Conservation (phyloP, 1,284 basidiomycete genomes). For the Hymenochaete sp. region DNA sequence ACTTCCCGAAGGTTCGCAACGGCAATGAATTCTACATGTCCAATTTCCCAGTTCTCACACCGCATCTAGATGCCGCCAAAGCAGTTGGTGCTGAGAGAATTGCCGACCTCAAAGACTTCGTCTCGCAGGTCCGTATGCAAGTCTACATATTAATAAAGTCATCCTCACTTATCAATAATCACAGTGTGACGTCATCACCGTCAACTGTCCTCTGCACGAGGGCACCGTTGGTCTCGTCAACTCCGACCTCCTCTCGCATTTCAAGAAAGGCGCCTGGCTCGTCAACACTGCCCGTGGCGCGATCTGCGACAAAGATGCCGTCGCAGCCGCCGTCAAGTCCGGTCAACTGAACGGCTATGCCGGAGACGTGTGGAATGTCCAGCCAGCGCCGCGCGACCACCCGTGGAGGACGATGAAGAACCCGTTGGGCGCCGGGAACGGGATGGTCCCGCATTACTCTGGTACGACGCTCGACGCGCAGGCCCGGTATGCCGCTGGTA, state of each 20-base stretch:
- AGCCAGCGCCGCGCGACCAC: conserved; percentile 82
- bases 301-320: conserved; percentile 79
- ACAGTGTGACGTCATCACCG: conserved; percentile 71
- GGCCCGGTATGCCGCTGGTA: conserved; percentile 77
- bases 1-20: conserved; percentile 53
- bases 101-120: conserved; percentile 79
- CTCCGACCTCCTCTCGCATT: conserved; percentile 75
- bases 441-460: conserved; percentile 82
- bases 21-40: not conserved
- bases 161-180: conserved; percentile 6
- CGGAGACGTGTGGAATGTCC: conserved; percentile 70
- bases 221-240: conserved; percentile 77
- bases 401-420: conserved; percentile 81
- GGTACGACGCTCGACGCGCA: conserved; percentile 92
- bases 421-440: conserved; percentile 72
- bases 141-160: conserved; percentile 22
- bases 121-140: conserved; percentile 39
- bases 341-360: conserved; percentile 71
- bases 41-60: not conserved
- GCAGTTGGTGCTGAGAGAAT: conserved; percentile 70
- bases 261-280: conserved; percentile 90
- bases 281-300: conserved; percentile 94
- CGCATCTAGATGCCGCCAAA: conserved; percentile 49
- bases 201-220: conserved; percentile 91
- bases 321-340: conserved; percentile 68